A percentile compares a stretch with the other conserved stretches of the same genome.
Conservation (phyloP, 306 rosid species). For the Trifolium dubium region DNA sequence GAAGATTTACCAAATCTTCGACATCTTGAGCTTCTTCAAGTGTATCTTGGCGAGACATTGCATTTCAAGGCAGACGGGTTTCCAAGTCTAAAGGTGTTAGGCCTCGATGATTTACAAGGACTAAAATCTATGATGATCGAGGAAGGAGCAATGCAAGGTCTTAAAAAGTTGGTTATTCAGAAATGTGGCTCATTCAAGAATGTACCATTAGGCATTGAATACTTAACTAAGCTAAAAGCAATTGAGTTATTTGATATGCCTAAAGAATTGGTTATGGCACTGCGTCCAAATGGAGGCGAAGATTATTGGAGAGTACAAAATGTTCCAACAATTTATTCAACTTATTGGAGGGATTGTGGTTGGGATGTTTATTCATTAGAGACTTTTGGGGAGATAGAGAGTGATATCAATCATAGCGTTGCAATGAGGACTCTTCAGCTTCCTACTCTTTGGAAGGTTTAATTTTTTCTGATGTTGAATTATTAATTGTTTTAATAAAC, state of each 20-base stretch:
- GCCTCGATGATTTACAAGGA: constrained; percentile 61
- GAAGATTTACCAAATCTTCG: constrained; percentile 55
- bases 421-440: constrained; percentile 37
- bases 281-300: constrained; percentile 53
- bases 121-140: constrained; percentile 50
- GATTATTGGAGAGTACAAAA: constrained; percentile 57
- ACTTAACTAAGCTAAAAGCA: constrained; percentile 56
- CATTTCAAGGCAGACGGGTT: constrained; percentile 57
- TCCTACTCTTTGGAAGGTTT: constrained; percentile 53
- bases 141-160: constrained; percentile 71
- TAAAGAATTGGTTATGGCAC: constrained; percentile 48
- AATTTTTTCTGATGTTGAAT: neutral
- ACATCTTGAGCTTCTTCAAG: constrained; percentile 60
- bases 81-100: constrained; percentile 65
- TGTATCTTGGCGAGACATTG: constrained; percentile 56
- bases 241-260: constrained; percentile 80
- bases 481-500: neutral
- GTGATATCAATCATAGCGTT: constrained; percentile 19
- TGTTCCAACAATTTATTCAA: constrained; percentile 58
- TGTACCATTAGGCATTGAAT: constrained; percentile 66
- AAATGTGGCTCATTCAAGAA: constrained; percentile 53
- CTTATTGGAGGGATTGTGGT: constrained; percentile 64
- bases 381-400: constrained; percentile 43
- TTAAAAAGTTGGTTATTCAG: constrained; percentile 65
- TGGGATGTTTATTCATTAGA: constrained; percentile 69